phyloP scores from a whole-genome alignment of 257 asterid genomes.

The Lantana camara region DNA sequence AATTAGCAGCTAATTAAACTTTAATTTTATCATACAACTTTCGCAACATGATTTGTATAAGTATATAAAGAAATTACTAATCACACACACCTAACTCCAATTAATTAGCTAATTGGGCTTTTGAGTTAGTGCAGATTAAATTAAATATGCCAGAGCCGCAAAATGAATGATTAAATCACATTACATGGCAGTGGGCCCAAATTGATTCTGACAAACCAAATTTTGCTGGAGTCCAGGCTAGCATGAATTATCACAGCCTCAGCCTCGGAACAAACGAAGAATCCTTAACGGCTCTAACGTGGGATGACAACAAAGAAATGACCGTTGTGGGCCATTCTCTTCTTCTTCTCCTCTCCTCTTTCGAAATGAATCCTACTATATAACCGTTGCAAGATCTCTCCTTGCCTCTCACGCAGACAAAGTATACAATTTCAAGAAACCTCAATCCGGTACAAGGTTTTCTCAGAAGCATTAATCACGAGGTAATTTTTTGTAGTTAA shows the following conservation, averaged over 20 bases:
- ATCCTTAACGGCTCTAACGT: constrained; percentile 80
- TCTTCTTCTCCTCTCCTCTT: too few species aligned
- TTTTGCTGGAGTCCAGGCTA: constrained; percentile 56
- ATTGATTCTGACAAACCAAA: constrained; percentile 45
- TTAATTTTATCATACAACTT: not conserved
- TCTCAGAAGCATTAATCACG: not conserved
- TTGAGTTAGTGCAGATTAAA: not conserved
- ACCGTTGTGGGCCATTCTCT: constrained; percentile 68
- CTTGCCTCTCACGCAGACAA: constrained; percentile 15
- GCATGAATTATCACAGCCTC: constrained; percentile 30
- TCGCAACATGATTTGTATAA: too few species aligned
- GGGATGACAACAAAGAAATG: constrained; percentile 53
- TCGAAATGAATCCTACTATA: constrained; percentile 27
- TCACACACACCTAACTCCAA: not conserved
- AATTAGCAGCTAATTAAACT: not conserved
- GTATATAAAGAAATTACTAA: too few species aligned
- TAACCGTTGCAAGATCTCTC: constrained; percentile 35
- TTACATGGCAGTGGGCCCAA: constrained; percentile 34
- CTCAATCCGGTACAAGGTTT: not conserved
- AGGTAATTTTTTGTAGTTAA: constrained; percentile 23
- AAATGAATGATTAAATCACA: constrained; percentile 31
- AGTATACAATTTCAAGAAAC: not conserved
- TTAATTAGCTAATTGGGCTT: not conserved
- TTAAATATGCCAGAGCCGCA: constrained; percentile 21
- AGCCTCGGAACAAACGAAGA: constrained; percentile 21